Base-by-base conservation (phyloP, 306 rosid genomes). In the Cicer arietinum region DNA sequence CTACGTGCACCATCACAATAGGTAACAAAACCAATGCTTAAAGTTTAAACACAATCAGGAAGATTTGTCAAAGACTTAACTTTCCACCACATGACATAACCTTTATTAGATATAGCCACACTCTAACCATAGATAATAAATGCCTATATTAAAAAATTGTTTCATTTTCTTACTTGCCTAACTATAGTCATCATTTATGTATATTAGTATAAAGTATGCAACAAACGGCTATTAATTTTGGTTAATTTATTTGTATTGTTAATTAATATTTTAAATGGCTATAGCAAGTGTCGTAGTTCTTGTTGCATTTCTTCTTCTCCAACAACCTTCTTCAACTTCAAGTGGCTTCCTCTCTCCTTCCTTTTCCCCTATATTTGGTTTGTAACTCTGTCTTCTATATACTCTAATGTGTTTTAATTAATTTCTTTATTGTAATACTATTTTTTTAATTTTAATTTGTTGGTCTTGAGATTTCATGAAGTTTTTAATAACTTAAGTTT, bases 281-380 rank as follows among this genome's bases (percentile, higher is more conserved):
- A 79, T 76, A 46, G 14, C 74, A 8, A 67, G 12, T 42, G n/a
- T 82, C 42, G 16, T 52, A 69, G 77, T 70, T 65, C n/a, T 79
- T 57, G 67, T 87, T 67, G 60, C 78, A 25, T 14, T 86, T 72
- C 79, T 88, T 77, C 35, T 75, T 43, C 76, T 81, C 22, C 91
- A 80, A 25, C 30, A 25, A 6, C 86, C 94, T 25, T 77, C 56
- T 48, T 14, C 62, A 12, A 83, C 88, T 51, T 45, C 65, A 14
- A 73, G 57, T 64, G 80, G 82, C 54, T 17, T 87, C 25, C 72
- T 88, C 58, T 76, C 96, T 7, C 97, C 97, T 18, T 44, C 30
- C 30, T 25, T 25, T 2, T 25, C 3, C 30, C 30, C 30, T 25
- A 25, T 90, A 73, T 65, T 78, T 39, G 97, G 98, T 91, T 77